These are phyloP conservation scores for Apiospora kogelbergensis DNA, from an alignment of 2,329 filamentous ascomycete species.

Conservation along the genomic window DNA sequence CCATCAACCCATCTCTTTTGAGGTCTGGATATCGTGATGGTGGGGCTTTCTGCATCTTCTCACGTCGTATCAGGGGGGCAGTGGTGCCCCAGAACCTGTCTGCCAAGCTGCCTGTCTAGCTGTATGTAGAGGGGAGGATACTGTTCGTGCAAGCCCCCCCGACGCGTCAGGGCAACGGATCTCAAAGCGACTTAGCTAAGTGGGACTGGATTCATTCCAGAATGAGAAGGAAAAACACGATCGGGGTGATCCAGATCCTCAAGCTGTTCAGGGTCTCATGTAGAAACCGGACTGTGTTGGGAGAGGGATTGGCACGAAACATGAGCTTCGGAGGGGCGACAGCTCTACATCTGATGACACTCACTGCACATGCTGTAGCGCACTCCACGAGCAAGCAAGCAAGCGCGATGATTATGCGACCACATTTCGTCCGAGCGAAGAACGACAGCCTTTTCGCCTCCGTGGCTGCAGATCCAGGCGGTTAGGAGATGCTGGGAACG, in stretches of 20 bases:
- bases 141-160: background rate
- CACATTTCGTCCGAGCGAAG: background rate
- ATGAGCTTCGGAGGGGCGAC: background rate
- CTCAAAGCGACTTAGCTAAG: slow-evolving; percentile 6
- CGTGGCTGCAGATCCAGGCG: background rate
- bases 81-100: background rate
- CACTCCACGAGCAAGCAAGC: background rate
- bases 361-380: background rate
- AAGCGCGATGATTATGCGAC: background rate
- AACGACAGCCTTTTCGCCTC: background rate
- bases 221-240: background rate
- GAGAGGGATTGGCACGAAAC: background rate
- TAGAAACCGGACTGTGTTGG: background rate
- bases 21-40: slow-evolving; percentile 4
- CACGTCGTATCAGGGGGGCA: background rate
- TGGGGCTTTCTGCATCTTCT: background rate
- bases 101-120: background rate
- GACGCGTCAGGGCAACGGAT: background rate
- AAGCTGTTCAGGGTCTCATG: background rate
- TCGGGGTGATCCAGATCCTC: slow-evolving; percentile 3
- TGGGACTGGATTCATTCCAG: background rate
- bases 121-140: background rate
- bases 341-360: background rate
- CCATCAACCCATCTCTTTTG: slow-evolving; percentile 4
- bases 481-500: background rate